Evolutionary conservation across 177 flowering plant genomes (phyloP).

Genomic region (Vitis hybrid): DNA sequence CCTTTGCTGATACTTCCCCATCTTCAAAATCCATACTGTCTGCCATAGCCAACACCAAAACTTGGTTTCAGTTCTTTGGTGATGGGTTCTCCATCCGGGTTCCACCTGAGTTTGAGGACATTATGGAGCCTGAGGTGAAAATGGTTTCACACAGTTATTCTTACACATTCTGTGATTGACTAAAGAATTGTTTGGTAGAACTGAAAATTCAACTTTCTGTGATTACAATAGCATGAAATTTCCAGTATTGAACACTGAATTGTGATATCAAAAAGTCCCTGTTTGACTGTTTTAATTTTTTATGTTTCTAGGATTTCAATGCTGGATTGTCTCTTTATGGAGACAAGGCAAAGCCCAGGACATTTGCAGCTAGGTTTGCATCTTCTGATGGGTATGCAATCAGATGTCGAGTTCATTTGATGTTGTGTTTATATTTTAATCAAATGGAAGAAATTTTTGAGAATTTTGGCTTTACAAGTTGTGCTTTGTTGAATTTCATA

Average conservation of each 20-base stretch:
- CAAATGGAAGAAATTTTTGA: no score
- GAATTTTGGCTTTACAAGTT: no score
- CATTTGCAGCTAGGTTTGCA: slow-evolving; percentile 91
- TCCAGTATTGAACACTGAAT: background rate
- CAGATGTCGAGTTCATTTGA: background rate
- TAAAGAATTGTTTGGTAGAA: no score
- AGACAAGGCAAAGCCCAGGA: slow-evolving; percentile 87
- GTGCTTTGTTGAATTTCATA: no score
- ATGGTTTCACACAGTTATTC: background rate
- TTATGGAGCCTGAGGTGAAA: slow-evolving; percentile 83
- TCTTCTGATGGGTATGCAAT: slow-evolving; percentile 81
- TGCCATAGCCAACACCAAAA: slow-evolving; percentile 71
- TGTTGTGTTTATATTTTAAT: no score
- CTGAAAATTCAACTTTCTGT: no score
- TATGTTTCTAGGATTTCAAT: slow-evolving; percentile 63
- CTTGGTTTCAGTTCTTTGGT: slow-evolving; percentile 91
- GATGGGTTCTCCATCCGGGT: slow-evolving; percentile 86
- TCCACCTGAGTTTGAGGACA: slow-evolving; percentile 80
- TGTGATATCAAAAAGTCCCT: background rate
- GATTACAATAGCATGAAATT: no score
- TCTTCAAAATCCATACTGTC: slow-evolving; percentile 42
- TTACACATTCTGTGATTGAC: no score
- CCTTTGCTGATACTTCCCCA: slow-evolving; percentile 29
- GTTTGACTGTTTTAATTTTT: background rate
- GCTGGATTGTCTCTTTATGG: slow-evolving; percentile 90